Evolutionary conservation across 108 stramenopile species (phyloP).

Genomic region (Fistulifera solaris): DNA sequence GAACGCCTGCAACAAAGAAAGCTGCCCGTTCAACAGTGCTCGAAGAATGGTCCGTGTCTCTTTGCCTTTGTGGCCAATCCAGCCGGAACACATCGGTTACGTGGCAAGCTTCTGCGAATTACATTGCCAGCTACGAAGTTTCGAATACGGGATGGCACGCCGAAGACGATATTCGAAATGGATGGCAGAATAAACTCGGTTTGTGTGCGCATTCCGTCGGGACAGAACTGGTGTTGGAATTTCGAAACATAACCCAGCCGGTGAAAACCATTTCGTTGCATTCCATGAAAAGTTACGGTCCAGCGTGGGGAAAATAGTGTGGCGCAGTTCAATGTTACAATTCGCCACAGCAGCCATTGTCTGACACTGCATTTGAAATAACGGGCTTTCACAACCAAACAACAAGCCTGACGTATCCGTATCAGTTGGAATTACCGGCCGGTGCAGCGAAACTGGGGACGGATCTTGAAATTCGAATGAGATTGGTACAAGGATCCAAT

Average conservation of each 20-base stretch:
- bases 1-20: background rate
- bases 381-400: conserved; percentile 16
- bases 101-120: background rate
- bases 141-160: conserved; percentile 35
- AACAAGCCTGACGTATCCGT: conserved; percentile 17
- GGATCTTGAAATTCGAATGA: conserved; percentile 25
- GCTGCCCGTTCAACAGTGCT: background rate
- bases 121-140: background rate
- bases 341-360: conserved; percentile 9
- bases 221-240: conserved; percentile 17
- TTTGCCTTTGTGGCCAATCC: conserved; percentile 29
- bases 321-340: conserved; percentile 27
- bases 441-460: conserved; percentile 11
- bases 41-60: conserved; percentile 6
- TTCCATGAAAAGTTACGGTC: conserved; percentile 55
- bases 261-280: conserved; percentile 32
- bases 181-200: conserved; percentile 44
- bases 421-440: background rate
- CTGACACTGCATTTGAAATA: conserved; percentile 5
- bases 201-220: conserved; percentile 25
- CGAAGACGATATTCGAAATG: conserved; percentile 30
- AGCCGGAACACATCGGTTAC: conserved; percentile 11
- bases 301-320: conserved; percentile 35
- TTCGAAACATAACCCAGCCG: conserved; percentile 10
- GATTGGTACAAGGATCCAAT: conserved; percentile 25